Evolutionary conservation across 116 monocot species (phyloP).

Genomic region (Trichopus zeylanicus): DNA sequence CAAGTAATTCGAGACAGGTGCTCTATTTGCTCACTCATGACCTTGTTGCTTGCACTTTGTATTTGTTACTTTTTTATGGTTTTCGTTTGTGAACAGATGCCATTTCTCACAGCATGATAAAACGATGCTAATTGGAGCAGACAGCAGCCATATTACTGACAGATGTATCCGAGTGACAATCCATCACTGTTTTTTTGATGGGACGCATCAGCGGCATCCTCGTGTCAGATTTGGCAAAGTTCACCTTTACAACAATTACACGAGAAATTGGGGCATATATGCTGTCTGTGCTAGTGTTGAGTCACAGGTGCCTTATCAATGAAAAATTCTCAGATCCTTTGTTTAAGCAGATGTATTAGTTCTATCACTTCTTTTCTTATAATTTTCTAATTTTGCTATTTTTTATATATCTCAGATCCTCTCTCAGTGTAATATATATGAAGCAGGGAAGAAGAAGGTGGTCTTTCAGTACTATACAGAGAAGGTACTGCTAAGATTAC

Average conservation of each 20-base stretch:
- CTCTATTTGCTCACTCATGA: not conserved
- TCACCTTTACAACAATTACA: conserved; percentile 95
- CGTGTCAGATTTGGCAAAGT: conserved; percentile 89
- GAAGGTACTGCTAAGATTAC: no score
- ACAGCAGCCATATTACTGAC: conserved; percentile 46
- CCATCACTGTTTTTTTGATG: conserved; percentile 94
- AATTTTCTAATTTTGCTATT: not conserved
- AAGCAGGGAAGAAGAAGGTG: conserved; percentile 64
- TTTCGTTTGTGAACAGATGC: conserved; percentile 43
- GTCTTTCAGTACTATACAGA: conserved; percentile 71
- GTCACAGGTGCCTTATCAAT: conserved; percentile 45
- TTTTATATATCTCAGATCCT: conserved; percentile 35
- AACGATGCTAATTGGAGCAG: conserved; percentile 74
- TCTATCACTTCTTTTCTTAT: not conserved
- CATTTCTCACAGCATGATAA: conserved; percentile 73
- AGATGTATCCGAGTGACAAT: conserved; percentile 80
- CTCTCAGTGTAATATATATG: conserved; percentile 87
- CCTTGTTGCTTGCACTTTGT: no score
- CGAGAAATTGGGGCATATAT: conserved; percentile 91
- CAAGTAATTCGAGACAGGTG: not conserved
- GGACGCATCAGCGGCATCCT: conserved; percentile 82
- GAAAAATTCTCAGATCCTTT: not conserved
- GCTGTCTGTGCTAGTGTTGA: conserved; percentile 95
- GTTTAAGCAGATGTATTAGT: not conserved
- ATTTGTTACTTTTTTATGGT: not conserved